Evolutionary conservation across 768 basidiomycete species (phyloP).

Genomic region (Termitomyces sp.): DNA sequence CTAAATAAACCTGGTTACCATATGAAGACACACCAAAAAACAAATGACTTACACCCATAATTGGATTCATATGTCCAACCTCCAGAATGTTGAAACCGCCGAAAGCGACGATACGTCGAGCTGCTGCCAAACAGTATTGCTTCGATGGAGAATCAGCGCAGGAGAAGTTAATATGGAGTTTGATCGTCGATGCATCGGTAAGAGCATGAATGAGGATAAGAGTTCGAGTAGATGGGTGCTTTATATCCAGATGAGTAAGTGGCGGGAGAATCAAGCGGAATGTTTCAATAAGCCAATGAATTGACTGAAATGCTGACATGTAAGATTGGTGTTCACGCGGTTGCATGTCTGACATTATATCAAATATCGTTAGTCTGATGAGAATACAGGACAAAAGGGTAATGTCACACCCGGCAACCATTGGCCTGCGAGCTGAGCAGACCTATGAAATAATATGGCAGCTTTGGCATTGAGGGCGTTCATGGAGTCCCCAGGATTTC

Average conservation of each 20-base stretch:
- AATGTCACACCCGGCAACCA: constrained; percentile 34
- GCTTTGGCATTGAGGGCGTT: constrained; percentile 47
- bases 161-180: constrained; percentile 44
- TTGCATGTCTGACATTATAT: constrained; percentile 29
- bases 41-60: constrained; percentile 44
- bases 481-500: constrained; percentile 29
- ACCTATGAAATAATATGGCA: constrained; percentile 52
- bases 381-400: not conserved
- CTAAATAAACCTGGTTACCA: constrained; percentile 19
- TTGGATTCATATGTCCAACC: constrained; percentile 38
- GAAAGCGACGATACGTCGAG: constrained; percentile 36
- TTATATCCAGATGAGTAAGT: constrained; percentile 24
- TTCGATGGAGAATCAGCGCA: constrained; percentile 37
- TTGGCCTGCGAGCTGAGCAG: constrained; percentile 47
- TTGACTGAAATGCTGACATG: constrained; percentile 35
- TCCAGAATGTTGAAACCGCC: constrained; percentile 33
- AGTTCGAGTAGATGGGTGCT: constrained; percentile 29
- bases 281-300: constrained; percentile 40
- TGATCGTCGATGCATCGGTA: constrained; percentile 43
- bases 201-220: constrained; percentile 44
- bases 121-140: constrained; percentile 36
- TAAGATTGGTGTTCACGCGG: constrained; percentile 38
- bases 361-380: not conserved
- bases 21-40: not conserved
- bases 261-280: constrained; percentile 32